Evolutionary conservation across 1,284 basidiomycete species (phyloP), one percentile per base, ranked within the genome.

Genomic region (Xerocomus nothofagi): DNA sequence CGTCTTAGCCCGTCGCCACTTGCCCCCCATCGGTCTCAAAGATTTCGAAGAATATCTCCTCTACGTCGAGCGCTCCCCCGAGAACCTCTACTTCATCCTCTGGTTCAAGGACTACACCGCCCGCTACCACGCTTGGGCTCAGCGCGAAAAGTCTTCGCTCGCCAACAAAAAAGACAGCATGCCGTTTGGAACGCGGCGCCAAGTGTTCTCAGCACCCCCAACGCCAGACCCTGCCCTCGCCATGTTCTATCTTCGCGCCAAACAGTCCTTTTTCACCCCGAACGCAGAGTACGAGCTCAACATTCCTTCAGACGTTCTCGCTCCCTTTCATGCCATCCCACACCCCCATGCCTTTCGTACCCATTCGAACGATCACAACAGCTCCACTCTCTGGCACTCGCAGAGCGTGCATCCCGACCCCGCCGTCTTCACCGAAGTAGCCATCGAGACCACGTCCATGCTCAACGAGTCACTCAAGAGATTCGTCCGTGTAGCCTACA

Each of bases 1-100:
- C 61, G 78, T 88, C 6, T 73, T 88, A 47, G 75, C 83, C 44
- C 76, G 84, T 53, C 82, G 81, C 52, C 86, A 88, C 62, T 73
- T 88, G 0, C 86, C 86, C 0, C 86, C 86, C 4, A 76, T 88
- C 9, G 84, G 81, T 71, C 73, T 89, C 57, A 89, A 89, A 66
- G 87, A 89, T 66, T 81, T 89, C 51, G 86, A 89, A 70, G 87
- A 90, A 66, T 89, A 87, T 78, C 70, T 90, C 40, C 72, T 89
- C 30, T 88, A 85, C 65, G 84, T 86, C 42, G 87, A 89, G 59
- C 75, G 76, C 45, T 75, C 73, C 39, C 79, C 82, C 23, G 85
- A 88, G 63, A 88, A 87, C 59, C 74, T 90, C 14, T 89, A 90
- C 59, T 89, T 90, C 60, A 77, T 79, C 21, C 77, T 90, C 43